Evolutionary conservation across 1,284 basidiomycete genomes (phyloP), one percentile per base, ranked within the genome.

Genomic region (Rhodotorula glutinis): DNA sequence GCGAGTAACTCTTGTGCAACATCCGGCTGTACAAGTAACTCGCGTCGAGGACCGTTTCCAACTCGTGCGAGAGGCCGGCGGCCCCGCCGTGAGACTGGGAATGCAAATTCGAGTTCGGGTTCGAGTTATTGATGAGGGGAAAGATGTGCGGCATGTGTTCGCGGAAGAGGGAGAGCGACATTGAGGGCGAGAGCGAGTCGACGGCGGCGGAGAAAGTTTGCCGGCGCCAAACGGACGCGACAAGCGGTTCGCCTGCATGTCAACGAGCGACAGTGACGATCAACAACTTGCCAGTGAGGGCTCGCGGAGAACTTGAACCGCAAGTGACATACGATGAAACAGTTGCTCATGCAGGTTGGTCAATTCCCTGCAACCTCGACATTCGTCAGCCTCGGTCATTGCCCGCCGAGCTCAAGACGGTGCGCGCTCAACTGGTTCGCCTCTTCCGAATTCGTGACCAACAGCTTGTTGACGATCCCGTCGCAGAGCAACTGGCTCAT

Each of bases 151-250:
- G 85, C 57, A 89, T 83, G 71, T 87, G 83, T 66, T 90, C 88
- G 29, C 80, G 77, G 49, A 91, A 80, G 75, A 91, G 86, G 75
- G 80, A 82, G 49, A 81, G 75, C 1, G 84, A 82, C 83, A 89
- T 86, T 51, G 86, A 85, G 3, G 85, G 83, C 1, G 88, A 86
- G 76, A 86, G 88, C 0, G 82, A 77, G 57, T 90, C 88, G 59
- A 91, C 86, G 5, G 89, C 88, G 0, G 89, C 89, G 11, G 87
- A 86, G 79, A 90, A 89, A 5, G 89, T 91, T 76, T 91, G 89
- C 9, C 89, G 84, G 17, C 89, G 84, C 89, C 89, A 91, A 17
- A 91, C 89, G 55, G 85, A 84, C 2, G 89, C 89, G 23, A 91
- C 88, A 7, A 87, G 87, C 16, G 89, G 85, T 75, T 90, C 88